Percentiles rank a stretch among this genome's conserved stretches.
Conservation (phyloP, 2,329 filamentous ascomycete species). For the Fusarium miscanthi region DNA sequence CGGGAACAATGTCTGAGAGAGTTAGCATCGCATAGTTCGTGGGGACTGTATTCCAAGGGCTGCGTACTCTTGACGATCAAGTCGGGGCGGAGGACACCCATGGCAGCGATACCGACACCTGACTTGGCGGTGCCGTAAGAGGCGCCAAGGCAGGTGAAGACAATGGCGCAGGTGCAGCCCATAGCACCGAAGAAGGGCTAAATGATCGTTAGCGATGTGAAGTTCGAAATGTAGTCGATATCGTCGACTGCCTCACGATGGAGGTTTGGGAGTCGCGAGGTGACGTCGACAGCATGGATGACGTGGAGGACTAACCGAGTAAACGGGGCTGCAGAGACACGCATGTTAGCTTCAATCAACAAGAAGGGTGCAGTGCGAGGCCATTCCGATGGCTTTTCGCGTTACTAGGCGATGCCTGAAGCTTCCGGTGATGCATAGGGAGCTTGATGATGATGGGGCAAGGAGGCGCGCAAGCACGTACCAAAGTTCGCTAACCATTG, state of each 20-base stretch:
- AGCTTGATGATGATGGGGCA: slow-evolving; percentile 47
- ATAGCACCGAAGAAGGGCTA: slow-evolving; percentile 95
- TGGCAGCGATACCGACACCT: slow-evolving; percentile 96
- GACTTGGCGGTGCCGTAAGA: slow-evolving; percentile 99
- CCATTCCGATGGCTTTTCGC: slow-evolving; percentile 12
- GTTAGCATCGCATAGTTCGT: slow-evolving; percentile 30
- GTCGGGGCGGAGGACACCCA: slow-evolving; percentile 98
- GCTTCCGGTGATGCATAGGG: slow-evolving; percentile 46
- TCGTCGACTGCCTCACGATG: slow-evolving; percentile 31
- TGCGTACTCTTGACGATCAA: slow-evolving; percentile 98
- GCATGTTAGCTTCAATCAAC: slow-evolving; percentile 57
- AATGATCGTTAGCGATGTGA: slow-evolving; percentile 49
- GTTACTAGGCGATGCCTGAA: slow-evolving; percentile 41
- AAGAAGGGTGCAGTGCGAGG: slow-evolving; percentile 3
- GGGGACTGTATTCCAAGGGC: slow-evolving; percentile 3
- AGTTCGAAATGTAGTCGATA: slow-evolving; percentile 27
- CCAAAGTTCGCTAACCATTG: slow-evolving; percentile 85
- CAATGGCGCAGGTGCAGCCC: slow-evolving; percentile 96
- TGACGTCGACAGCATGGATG: slow-evolving; percentile 48
- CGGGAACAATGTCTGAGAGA: slow-evolving; percentile 89
- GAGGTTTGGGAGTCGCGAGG: slow-evolving; percentile 35
- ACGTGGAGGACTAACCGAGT: slow-evolving; percentile 84
- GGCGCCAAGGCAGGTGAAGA: slow-evolving; percentile 96
- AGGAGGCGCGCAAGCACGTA: slow-evolving; percentile 64
- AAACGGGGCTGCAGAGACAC: slow-evolving; percentile 80